These are phyloP conservation scores for Kluyveromyces siamensis DNA, from an alignment of 805 yeast genomes.

Conservation along the genomic window DNA sequence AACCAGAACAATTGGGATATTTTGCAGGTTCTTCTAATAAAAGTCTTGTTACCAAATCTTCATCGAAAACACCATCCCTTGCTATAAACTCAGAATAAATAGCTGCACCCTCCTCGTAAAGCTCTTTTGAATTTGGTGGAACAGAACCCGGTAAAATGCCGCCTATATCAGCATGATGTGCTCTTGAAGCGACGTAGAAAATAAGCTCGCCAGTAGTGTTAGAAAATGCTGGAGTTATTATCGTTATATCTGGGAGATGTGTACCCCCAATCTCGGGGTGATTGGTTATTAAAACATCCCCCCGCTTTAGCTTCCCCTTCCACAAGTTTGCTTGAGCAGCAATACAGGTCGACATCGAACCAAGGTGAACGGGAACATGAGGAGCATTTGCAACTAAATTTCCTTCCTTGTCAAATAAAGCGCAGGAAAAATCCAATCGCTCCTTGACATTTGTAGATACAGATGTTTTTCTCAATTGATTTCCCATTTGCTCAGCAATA, in stretches of 20 bases:
- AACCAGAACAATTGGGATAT: slow-evolving; percentile 82
- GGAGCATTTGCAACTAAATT: slow-evolving; percentile 83
- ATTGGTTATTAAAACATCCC: slow-evolving; percentile 70
- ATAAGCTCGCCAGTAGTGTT: slow-evolving; percentile 42
- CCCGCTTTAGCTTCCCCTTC: slow-evolving; percentile 54
- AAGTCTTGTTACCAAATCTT: slow-evolving; percentile 51
- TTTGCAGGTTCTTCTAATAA: slow-evolving; percentile 68
- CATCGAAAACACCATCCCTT: slow-evolving; percentile 63
- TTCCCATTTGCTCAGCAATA: slow-evolving; percentile 87
- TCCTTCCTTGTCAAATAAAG: slow-evolving; percentile 69
- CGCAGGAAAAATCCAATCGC: slow-evolving; percentile 77
- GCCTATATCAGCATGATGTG: slow-evolving; percentile 96
- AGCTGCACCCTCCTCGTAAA: slow-evolving; percentile 88
- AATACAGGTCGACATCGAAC: slow-evolving; percentile 79
- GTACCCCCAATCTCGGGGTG: slow-evolving; percentile 85
- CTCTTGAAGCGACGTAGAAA: slow-evolving; percentile 88
- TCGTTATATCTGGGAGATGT: slow-evolving; percentile 85
- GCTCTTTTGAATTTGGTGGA: slow-evolving; percentile 83
- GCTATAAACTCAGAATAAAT: slow-evolving; percentile 73
- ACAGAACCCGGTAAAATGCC: slow-evolving; percentile 87
- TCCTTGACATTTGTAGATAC: slow-evolving; percentile 81
- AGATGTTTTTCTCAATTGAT: slow-evolving; percentile 66
- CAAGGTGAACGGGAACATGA: slow-evolving; percentile 78
- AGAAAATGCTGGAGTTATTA: slow-evolving; percentile 82
- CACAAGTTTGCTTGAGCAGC: slow-evolving; percentile 55